phyloP scores from a whole-genome alignment of 1,284 basidiomycete genomes.

The Ganoderma lucidum region DNA sequence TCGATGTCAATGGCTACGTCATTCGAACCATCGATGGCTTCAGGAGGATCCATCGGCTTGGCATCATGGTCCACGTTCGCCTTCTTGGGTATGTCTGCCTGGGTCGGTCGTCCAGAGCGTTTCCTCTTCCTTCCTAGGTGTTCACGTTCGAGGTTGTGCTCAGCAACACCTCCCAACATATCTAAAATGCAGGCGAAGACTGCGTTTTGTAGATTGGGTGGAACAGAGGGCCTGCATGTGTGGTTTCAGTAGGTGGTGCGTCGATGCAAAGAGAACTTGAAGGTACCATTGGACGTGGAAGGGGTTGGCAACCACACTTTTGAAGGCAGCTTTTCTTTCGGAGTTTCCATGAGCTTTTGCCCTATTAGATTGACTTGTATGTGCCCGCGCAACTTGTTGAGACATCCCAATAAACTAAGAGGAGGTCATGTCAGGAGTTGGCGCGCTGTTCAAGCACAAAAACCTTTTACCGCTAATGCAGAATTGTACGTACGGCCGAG shows the following conservation, averaged over 20 bases:
- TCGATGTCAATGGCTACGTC: neutral
- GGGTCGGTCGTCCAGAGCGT: slow-evolving; percentile 19
- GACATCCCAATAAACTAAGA: slow-evolving; percentile 43
- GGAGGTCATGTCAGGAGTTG: neutral
- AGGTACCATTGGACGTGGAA: slow-evolving; percentile 73
- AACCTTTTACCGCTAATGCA: too few species aligned
- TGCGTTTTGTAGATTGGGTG: slow-evolving; percentile 67
- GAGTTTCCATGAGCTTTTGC: slow-evolving; percentile 51
- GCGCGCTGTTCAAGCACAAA: too few species aligned
- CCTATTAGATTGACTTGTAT: slow-evolving; percentile 68
- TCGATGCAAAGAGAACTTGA: slow-evolving; percentile 3
- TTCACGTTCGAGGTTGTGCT: slow-evolving; percentile 49
- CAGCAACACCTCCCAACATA: slow-evolving; percentile 57
- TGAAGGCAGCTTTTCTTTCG: slow-evolving; percentile 67
- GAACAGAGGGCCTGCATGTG: slow-evolving; percentile 66
- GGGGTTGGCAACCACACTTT: slow-evolving; percentile 74
- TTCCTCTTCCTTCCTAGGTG: slow-evolving; percentile 48
- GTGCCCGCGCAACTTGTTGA: slow-evolving; percentile 54
- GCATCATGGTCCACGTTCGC: slow-evolving; percentile 16
- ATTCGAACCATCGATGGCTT: neutral
- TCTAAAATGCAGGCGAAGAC: slow-evolving; percentile 59
- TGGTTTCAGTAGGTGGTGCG: slow-evolving; percentile 9
- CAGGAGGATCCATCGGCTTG: neutral
- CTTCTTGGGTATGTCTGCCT: slow-evolving; percentile 25
- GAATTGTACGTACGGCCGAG: too few species aligned